Percentiles rank a stretch among this genome's conserved stretches.
phyloP scores from a whole-genome alignment of 2,329 filamentous ascomycete species.

The Aspergillus spinulosporus region DNA sequence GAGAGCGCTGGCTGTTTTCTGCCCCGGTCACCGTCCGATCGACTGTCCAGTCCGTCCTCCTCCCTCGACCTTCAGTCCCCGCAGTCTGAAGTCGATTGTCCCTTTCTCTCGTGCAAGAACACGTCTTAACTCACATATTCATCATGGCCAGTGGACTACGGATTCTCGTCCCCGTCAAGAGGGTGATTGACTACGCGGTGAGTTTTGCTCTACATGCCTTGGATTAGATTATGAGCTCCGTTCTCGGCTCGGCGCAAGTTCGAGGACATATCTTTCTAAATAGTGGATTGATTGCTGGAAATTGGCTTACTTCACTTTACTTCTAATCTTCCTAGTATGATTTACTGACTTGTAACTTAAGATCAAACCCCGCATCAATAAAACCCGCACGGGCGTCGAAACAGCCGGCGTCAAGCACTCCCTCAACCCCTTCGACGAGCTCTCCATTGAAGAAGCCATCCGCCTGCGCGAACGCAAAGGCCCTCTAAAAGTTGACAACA shows the following conservation, averaged over 20 bases:
- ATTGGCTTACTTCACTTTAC: too few species aligned
- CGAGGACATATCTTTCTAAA: too few species aligned
- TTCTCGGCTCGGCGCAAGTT: constrained; percentile 16
- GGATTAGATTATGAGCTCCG: constrained; percentile 15
- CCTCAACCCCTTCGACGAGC: constrained; percentile 99
- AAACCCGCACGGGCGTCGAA: constrained; percentile 80
- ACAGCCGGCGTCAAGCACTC: constrained; percentile 92
- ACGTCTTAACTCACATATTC: constrained; percentile 12
- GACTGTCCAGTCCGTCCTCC: constrained; percentile 15
- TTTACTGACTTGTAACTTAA: constrained; percentile 29
- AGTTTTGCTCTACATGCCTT: constrained; percentile 34
- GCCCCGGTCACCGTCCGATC: constrained; percentile 23
- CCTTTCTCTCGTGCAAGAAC: not conserved
- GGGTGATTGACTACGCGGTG: constrained; percentile 86
- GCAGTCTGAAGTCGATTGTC: not conserved
- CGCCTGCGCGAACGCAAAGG: constrained; percentile 84
- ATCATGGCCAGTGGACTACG: constrained; percentile 56
- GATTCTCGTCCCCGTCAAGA: constrained; percentile 78
- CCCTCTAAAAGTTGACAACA: constrained; percentile 78
- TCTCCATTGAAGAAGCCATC: constrained; percentile 94
- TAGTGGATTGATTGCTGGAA: too few species aligned
- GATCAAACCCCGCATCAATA: constrained; percentile 71
- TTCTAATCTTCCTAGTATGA: too few species aligned
- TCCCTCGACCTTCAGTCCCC: constrained; percentile 6
- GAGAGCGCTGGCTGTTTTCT: constrained; percentile 17